Base-by-base conservation (phyloP, 139 green algal species). In the Limnomonas spitsbergensis region DNA sequence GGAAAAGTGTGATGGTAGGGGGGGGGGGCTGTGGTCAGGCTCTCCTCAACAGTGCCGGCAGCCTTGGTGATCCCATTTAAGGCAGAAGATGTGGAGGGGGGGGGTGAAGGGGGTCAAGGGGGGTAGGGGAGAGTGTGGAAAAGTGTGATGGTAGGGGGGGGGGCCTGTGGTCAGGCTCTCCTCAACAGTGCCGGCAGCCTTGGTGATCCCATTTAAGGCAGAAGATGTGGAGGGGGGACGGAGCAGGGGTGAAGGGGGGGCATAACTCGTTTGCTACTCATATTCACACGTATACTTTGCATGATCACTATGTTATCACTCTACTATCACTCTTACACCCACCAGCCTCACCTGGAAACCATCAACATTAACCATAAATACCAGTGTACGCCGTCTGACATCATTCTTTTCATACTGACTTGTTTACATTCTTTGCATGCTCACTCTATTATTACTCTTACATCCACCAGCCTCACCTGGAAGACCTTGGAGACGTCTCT, bases 401-500 rank as follows among this genome's bases (percentile, higher is more conserved):
- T n/a, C n/a, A n/a, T n/a, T n/a, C n/a, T n/a, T n/a, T 20, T 3
- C 14, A 34, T 6, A 73, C 31, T 38, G 31, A 34, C 47, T 61
- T 61, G 47, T 14, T 14, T 61, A 61, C 47, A 61, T 61, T 29
- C 14, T 39, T 20, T 72, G 61, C 27, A 72, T 39, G 27, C 7
- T 34, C 27, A 72, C 61, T 72, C 26, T 7, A 72, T 34, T 72
- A 72, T 20, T 39, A 37, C 61, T 72, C 26, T 36, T 39, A 37
- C 61, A 36, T 34, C 27, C 56, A 53, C 2, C 2, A 84, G 14
- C 47, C 83, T 39, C 29, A 83, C 89, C 80, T 93, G 84, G 78
- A 93, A 88, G 53, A 94, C 88, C 82, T 94, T 94, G 78, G 84
- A 89, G 38, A 92, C 79, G 75, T 94, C 90, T 4, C 90, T 77